Evolutionary conservation across 331 rosid species (phyloP).

Genomic region (Malus hybrid): DNA sequence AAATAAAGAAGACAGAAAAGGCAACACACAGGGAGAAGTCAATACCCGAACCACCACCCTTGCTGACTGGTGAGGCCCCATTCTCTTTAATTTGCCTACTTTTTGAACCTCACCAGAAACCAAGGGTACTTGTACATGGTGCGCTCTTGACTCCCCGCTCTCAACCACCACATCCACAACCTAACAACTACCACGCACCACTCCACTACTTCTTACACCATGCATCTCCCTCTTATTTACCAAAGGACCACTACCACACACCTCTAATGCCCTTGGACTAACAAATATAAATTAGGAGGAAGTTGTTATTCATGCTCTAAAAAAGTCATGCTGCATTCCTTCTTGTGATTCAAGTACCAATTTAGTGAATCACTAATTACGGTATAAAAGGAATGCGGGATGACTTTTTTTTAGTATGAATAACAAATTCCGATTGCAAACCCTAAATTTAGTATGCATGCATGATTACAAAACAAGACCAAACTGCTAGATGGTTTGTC

Average conservation of each 20-base stretch:
- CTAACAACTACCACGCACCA: not conserved
- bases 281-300: not conserved
- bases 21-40: constrained; percentile 69
- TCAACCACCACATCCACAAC: not conserved
- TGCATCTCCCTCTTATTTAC: constrained; percentile 9
- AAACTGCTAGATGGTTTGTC: not conserved
- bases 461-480: not conserved
- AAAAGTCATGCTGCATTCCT: not conserved
- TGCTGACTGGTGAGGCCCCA: constrained; percentile 27
- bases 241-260: not conserved
- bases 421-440: not conserved
- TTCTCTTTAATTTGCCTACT: not conserved
- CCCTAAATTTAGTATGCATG: not conserved
- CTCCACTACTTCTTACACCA: not conserved
- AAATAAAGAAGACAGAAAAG: not conserved
- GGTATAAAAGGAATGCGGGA: not conserved
- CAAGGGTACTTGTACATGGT: constrained; percentile 73
- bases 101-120: constrained; percentile 28
- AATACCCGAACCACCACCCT: constrained; percentile 99
- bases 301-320: not conserved
- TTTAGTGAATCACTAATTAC: not conserved
- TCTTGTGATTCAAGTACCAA: not conserved
- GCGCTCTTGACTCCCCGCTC: constrained; percentile 99
- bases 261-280: not conserved
- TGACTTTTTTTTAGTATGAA: not conserved